These are phyloP conservation scores for Pseudopithomyces chartarum DNA, from an alignment of 2,329 filamentous ascomycete species.

Conservation along the genomic window DNA sequence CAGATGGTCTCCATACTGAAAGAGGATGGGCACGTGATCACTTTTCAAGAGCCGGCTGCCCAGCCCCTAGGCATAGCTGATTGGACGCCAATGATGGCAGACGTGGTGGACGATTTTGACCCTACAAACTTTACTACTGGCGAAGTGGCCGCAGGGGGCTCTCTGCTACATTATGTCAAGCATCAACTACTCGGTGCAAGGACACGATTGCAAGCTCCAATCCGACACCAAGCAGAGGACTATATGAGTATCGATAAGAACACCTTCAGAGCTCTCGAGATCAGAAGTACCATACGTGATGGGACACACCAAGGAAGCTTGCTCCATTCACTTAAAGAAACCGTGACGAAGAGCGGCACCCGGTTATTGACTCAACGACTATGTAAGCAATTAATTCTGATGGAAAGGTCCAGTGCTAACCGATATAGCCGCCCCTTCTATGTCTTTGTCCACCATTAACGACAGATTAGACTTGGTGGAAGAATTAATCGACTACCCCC, in stretches of 20 bases:
- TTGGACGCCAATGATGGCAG: conserved; percentile 81
- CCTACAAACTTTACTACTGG: conserved; percentile 64
- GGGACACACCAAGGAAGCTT: conserved; percentile 80
- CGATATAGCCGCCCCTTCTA: conserved; percentile 73
- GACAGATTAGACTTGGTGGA: conserved; percentile 81
- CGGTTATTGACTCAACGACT: conserved; percentile 83
- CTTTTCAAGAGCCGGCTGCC: conserved; percentile 63
- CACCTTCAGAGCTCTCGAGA: conserved; percentile 85
- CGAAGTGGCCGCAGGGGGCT: conserved; percentile 77
- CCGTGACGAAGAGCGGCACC: conserved; percentile 89
- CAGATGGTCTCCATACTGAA: conserved; percentile 70
- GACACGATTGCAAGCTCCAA: conserved; percentile 82
- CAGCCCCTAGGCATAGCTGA: conserved; percentile 58
- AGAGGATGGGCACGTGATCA: conserved; percentile 77
- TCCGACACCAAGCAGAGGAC: conserved; percentile 73
- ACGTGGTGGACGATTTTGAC: conserved; percentile 63
- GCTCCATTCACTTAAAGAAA: conserved; percentile 85
- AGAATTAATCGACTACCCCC: conserved; percentile 68
- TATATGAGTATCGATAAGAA: conserved; percentile 92
- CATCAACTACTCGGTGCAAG: conserved; percentile 76
- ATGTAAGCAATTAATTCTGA: conserved; percentile 51
- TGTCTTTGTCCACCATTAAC: conserved; percentile 79
- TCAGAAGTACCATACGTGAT: conserved; percentile 84
- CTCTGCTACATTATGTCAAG: conserved; percentile 83
- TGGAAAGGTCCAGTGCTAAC: conserved; percentile 14